phyloP scores from a whole-genome alignment of 2,329 filamentous ascomycete genomes.

The Dactylellina haptotyla region DNA sequence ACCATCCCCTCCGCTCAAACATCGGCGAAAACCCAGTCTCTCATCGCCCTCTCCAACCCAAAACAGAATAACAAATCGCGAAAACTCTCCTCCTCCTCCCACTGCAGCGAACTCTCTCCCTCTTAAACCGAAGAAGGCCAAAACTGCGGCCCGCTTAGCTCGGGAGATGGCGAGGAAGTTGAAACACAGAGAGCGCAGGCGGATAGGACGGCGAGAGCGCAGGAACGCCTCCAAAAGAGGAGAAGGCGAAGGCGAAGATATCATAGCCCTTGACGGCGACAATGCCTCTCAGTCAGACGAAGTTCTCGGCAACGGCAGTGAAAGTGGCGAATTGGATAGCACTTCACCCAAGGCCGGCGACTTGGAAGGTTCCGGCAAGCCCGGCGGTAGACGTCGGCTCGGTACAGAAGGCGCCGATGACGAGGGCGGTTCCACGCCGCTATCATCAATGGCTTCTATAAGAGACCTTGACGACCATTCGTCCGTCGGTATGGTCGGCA shows the following conservation, averaged over 20 bases:
- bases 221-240: slow-evolving; percentile 36
- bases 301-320: slow-evolving; percentile 27
- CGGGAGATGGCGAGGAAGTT: slow-evolving; percentile 50
- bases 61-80: not conserved
- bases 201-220: slow-evolving; percentile 46
- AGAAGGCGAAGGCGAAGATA: slow-evolving; percentile 25
- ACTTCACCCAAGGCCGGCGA: slow-evolving; percentile 16
- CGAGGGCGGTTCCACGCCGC: slow-evolving; percentile 19
- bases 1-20: not conserved
- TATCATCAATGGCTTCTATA: slow-evolving; percentile 23
- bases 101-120: slow-evolving; percentile 21
- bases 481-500: not conserved
- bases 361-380: not conserved
- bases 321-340: slow-evolving; percentile 40
- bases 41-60: slow-evolving; percentile 14
- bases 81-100: not conserved
- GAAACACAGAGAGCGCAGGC: slow-evolving; percentile 43
- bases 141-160: slow-evolving; percentile 46
- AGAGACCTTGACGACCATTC: slow-evolving; percentile 20
- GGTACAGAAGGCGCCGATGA: slow-evolving; percentile 17
- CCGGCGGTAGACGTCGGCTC: not conserved
- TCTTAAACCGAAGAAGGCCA: slow-evolving; percentile 47
- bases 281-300: slow-evolving; percentile 33
- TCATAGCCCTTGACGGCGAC: slow-evolving; percentile 16
- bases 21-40: slow-evolving; percentile 4